phyloP scores from a whole-genome alignment of 306 rosid genomes.

The Oemleria cerasiformis region DNA sequence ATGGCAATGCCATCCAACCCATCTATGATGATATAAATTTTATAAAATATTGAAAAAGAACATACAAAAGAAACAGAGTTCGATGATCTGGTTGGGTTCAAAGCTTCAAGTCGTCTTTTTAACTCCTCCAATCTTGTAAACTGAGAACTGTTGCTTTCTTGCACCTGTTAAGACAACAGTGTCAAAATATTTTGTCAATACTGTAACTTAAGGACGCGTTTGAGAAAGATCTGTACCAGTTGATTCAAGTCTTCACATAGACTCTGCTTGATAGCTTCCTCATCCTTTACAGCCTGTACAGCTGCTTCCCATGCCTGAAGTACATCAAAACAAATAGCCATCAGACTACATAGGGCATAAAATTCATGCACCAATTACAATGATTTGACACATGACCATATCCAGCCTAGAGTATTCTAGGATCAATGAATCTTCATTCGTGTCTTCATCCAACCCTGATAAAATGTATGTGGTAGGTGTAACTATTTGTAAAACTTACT shows the following conservation, averaged over 20 bases:
- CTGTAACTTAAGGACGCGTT: slow-evolving; percentile 12
- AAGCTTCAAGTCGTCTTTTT: slow-evolving; percentile 82
- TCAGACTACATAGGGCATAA: slow-evolving; percentile 3
- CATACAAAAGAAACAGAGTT: slow-evolving; percentile 50
- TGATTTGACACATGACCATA: background rate
- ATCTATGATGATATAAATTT: background rate
- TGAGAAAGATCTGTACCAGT: slow-evolving; percentile 52
- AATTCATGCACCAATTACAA: background rate
- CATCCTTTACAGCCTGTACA: slow-evolving; percentile 58
- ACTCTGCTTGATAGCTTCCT: slow-evolving; percentile 76
- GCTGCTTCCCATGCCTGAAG: slow-evolving; percentile 78
- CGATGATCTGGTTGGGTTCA: slow-evolving; percentile 66
- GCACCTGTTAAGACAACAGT: slow-evolving; percentile 51
- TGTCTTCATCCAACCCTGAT: slow-evolving; percentile 2
- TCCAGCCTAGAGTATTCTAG: background rate
- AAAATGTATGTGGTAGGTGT: background rate
- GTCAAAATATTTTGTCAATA: slow-evolving; percentile 31
- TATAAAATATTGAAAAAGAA: slow-evolving; percentile 4
- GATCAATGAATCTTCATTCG: background rate
- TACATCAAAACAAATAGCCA: slow-evolving; percentile 19
- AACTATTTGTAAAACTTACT: background rate
- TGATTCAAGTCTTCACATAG: slow-evolving; percentile 81
- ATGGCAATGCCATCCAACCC: background rate
- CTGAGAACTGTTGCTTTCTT: slow-evolving; percentile 82
- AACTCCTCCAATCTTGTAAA: slow-evolving; percentile 78